Conservation (phyloP, 441 rosid species). For the Pelargonium australe region DNA sequence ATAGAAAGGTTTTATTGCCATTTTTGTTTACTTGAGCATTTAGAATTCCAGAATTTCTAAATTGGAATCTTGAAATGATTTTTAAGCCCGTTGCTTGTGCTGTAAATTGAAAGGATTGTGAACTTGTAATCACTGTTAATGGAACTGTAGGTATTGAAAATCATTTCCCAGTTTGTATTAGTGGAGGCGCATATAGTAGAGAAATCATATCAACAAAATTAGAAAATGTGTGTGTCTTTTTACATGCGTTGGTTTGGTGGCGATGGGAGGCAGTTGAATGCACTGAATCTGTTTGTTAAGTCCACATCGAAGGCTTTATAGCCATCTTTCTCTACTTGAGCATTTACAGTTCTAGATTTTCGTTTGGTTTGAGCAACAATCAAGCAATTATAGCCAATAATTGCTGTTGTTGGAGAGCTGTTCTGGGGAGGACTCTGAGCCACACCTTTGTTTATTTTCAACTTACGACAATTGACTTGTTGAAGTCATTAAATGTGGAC, state of each 20-base stretch:
- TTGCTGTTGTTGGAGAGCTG: not conserved
- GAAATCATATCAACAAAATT: too few relatives aligned
- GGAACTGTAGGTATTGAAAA: too few relatives aligned
- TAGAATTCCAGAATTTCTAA: too few relatives aligned
- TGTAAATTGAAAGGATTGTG: too few relatives aligned
- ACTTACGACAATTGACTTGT: not conserved
- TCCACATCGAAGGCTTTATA: not conserved
- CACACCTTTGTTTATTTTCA: not conserved
- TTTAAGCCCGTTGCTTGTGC: too few relatives aligned
- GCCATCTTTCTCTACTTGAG: not conserved
- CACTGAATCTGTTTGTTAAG: conserved; percentile 13
- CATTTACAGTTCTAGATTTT: not conserved
- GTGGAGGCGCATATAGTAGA: too few relatives aligned
- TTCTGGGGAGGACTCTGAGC: not conserved
- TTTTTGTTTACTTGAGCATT: too few relatives aligned
- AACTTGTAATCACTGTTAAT: too few relatives aligned
- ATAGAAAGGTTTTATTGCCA: too few relatives aligned
- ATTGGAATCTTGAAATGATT: too few relatives aligned
- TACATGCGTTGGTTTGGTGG: not conserved
- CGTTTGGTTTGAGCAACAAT: not conserved
- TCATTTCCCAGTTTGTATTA: too few relatives aligned
- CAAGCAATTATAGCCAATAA: not conserved
- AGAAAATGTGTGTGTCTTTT: not conserved
- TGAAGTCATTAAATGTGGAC: not conserved
- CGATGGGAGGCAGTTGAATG: not conserved